phyloP scores from a whole-genome alignment of 1,139 yeast genomes.

The Pichia sp. region DNA sequence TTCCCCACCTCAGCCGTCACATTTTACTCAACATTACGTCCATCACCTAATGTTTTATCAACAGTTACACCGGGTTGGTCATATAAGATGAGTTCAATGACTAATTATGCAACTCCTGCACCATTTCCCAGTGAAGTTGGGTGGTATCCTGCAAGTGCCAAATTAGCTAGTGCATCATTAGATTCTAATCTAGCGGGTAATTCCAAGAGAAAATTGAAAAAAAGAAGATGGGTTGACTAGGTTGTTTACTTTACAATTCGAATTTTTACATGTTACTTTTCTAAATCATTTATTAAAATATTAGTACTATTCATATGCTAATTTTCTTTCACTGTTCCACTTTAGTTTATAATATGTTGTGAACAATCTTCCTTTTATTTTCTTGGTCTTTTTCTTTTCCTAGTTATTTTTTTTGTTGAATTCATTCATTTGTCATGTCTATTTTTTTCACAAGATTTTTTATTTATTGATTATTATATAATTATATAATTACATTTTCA shows the following conservation, averaged over 20 bases:
- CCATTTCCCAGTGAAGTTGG: conserved; percentile 56
- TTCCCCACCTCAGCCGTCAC: conserved; percentile 65
- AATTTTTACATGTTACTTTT: background rate
- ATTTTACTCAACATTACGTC: conserved; percentile 39
- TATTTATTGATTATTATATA: background rate
- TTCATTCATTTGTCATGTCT: background rate
- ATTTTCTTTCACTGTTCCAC: background rate
- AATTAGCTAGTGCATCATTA: conserved; percentile 28
- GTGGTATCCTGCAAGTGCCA: conserved; percentile 37
- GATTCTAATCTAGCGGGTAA: conserved; percentile 14
- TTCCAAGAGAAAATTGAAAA: conserved; percentile 18
- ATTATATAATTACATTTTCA: background rate
- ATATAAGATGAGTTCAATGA: conserved; percentile 56
- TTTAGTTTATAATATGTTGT: too few relatives aligned
- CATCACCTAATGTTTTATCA: conserved; percentile 44
- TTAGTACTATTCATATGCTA: background rate
- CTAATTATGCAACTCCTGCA: conserved; percentile 64
- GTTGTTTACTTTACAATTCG: background rate
- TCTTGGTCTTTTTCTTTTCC: too few relatives aligned
- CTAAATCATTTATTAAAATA: background rate
- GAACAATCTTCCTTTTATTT: too few relatives aligned
- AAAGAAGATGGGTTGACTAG: conserved; percentile 28
- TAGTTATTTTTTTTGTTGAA: background rate
- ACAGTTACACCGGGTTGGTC: conserved; percentile 83
- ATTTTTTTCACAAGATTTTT: background rate